Percentiles rank a stretch among this genome's conserved stretches.
Conservation (phyloP, 192 early-diverging fungal genomes). For the Oehlia diaphana region DNA sequence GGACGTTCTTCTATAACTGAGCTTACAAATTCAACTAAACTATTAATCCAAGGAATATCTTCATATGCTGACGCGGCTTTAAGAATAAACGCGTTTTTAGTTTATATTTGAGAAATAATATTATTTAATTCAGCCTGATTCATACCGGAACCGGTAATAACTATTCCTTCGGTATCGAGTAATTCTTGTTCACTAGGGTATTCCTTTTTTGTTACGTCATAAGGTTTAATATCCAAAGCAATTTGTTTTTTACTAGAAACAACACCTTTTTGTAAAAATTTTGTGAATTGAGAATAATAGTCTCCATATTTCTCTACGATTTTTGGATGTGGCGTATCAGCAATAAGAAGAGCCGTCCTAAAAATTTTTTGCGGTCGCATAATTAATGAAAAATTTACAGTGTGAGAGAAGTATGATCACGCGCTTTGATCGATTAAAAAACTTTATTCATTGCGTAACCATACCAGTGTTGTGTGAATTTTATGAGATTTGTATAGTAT, state of each 20-base stretch:
- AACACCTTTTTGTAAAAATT: slow-evolving; percentile 15
- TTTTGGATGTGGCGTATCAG: neutral
- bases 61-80: slow-evolving; percentile 62
- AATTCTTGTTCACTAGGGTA: slow-evolving; percentile 28
- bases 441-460: too few species aligned
- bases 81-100: neutral
- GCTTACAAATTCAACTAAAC: slow-evolving; percentile 56
- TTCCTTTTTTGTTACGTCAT: slow-evolving; percentile 19
- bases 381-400: too few species aligned
- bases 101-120: neutral
- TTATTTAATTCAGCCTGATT: neutral
- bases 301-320: neutral
- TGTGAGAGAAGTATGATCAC: too few species aligned
- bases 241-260: neutral
- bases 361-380: neutral
- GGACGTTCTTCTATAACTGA: slow-evolving; percentile 35
- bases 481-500: too few species aligned
- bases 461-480: too few species aligned
- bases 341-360: slow-evolving; percentile 3
- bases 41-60: slow-evolving; percentile 64
- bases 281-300: slow-evolving; percentile 11
- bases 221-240: neutral
- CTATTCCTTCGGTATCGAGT: slow-evolving; percentile 47
- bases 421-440: too few species aligned
- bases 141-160: slow-evolving; percentile 57